These are phyloP conservation scores for Starmera pachycereana DNA, from an alignment of 805 yeast species.

Conservation along the genomic window DNA sequence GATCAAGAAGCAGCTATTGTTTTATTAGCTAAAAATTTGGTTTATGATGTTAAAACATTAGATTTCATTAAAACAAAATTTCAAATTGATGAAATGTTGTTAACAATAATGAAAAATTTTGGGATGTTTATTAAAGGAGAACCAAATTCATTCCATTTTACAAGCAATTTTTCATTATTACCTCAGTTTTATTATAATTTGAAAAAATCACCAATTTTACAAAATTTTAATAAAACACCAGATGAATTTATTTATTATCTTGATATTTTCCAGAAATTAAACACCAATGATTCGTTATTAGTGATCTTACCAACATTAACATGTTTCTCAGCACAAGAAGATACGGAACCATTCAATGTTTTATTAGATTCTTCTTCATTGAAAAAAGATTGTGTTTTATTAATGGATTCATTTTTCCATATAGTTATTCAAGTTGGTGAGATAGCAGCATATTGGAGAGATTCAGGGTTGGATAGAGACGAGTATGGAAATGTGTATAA, in stretches of 20 bases:
- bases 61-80: slow-evolving; percentile 81
- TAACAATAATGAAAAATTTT: slow-evolving; percentile 77
- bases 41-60: slow-evolving; percentile 52
- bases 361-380: slow-evolving; percentile 79
- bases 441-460: slow-evolving; percentile 88
- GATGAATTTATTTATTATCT: slow-evolving; percentile 95
- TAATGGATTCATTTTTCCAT: slow-evolving; percentile 92
- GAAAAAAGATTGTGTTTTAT: slow-evolving; percentile 69
- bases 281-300: slow-evolving; percentile 79
- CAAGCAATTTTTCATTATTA: slow-evolving; percentile 68
- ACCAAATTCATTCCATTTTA: slow-evolving; percentile 66
- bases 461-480: slow-evolving; percentile 76
- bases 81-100: slow-evolving; percentile 80
- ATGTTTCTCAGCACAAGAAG: slow-evolving; percentile 56
- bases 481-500: slow-evolving; percentile 77
- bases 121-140: slow-evolving; percentile 86
- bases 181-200: slow-evolving; percentile 92
- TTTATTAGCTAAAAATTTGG: slow-evolving; percentile 75
- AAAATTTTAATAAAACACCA: slow-evolving; percentile 92
- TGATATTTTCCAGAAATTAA: slow-evolving; percentile 77
- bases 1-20: slow-evolving; percentile 98
- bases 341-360: slow-evolving; percentile 71
- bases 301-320: slow-evolving; percentile 95
- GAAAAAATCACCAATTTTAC: slow-evolving; percentile 87
- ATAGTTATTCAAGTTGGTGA: slow-evolving; percentile 89